phyloP scores from a whole-genome alignment of 225 moss, liverwort and hornwort genomes.

The Marchantia polymorpha region DNA sequence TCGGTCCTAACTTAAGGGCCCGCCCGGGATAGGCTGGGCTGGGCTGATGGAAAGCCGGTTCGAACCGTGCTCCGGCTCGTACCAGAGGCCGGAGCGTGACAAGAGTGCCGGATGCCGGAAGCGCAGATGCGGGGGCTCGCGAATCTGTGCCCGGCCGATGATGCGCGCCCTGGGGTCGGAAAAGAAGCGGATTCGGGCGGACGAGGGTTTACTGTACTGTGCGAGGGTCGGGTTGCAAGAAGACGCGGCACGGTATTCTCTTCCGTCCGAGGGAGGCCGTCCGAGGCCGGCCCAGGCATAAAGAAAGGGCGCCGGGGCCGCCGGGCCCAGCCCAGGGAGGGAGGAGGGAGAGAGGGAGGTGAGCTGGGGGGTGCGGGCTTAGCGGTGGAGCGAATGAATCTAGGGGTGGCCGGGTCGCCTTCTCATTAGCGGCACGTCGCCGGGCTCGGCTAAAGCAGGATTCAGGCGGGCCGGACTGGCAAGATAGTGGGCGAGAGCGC shows the following conservation, averaged over 20 bases:
- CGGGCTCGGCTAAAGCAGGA: neutral
- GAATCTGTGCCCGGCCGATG: neutral
- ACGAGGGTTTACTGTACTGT: neutral
- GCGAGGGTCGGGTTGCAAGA: neutral
- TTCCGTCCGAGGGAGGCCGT: neutral
- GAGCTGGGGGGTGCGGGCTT: neutral
- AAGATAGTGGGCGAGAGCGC: neutral
- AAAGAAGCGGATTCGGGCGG: neutral
- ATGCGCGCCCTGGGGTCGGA: neutral
- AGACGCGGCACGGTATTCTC: neutral
- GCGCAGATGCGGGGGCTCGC: neutral
- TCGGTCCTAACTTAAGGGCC: neutral
- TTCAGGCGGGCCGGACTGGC: neutral
- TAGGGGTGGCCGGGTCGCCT: neutral
- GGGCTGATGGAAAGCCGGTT: neutral
- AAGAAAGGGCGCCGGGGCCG: neutral
- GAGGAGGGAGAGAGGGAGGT: neutral
- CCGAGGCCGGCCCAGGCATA: neutral
- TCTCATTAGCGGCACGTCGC: neutral
- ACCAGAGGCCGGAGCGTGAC: neutral
- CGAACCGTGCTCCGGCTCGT: neutral
- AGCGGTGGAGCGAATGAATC: neutral
- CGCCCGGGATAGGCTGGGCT: neutral
- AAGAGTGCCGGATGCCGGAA: neutral
- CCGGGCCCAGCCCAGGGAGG: neutral